phyloP scores from a whole-genome alignment of 192 early-diverging fungal species.

The Linnemannia zychae region DNA sequence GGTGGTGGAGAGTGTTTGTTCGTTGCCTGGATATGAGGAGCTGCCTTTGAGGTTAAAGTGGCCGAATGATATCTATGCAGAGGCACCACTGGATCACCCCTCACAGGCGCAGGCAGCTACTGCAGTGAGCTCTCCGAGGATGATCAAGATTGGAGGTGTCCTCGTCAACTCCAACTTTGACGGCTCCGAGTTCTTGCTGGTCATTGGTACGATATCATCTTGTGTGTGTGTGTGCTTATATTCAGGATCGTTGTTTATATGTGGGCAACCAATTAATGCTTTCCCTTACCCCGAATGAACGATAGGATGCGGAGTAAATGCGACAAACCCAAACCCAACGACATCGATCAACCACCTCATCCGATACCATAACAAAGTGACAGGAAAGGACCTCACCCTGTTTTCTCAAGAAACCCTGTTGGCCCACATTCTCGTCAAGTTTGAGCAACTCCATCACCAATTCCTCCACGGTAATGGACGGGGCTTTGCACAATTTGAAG shows the following conservation, averaged over 20 bases:
- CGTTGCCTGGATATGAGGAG: constrained; percentile 80
- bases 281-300: neutral
- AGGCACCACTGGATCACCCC: constrained; percentile 51
- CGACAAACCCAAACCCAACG: constrained; percentile 87
- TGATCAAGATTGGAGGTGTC: constrained; percentile 91
- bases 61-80: constrained; percentile 97
- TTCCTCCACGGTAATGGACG: constrained; percentile 69
- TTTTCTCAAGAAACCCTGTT: constrained; percentile 79
- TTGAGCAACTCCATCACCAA: constrained; percentile 82
- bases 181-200: constrained; percentile 78
- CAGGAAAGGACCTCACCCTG: constrained; percentile 62
- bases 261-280: neutral
- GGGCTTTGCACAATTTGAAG: constrained; percentile 80
- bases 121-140: constrained; percentile 26
- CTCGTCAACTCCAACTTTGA: constrained; percentile 87
- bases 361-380: constrained; percentile 63
- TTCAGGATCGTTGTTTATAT: neutral
- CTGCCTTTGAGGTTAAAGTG: constrained; percentile 93
- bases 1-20: constrained; percentile 83
- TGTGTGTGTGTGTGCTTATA: neutral
- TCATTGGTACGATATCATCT: constrained; percentile 77
- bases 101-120: constrained; percentile 26
- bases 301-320: constrained; percentile 89
- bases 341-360: constrained; percentile 90
- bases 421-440: constrained; percentile 74